Base-by-base conservation (phyloP, 305 asterid genomes). In the Fraxinus paxiana region DNA sequence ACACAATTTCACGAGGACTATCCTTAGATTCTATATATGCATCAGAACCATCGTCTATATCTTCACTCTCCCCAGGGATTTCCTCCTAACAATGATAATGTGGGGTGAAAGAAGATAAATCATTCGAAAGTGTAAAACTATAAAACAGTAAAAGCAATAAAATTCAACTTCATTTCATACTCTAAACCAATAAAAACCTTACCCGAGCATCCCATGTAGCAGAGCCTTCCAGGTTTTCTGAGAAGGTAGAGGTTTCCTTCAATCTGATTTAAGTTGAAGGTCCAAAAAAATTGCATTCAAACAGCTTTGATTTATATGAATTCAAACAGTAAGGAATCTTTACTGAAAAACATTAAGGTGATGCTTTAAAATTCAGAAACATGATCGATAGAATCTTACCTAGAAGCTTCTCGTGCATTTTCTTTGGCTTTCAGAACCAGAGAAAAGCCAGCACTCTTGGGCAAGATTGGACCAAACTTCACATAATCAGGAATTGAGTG, bases 361-460 rank as follows among this genome's bases (percentile, higher is more conserved):
- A 61, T 78, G 72, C 76, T 70, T 6, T 48, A 43, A 37, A 79
- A 51, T 46, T 67, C 56, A 46, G 28, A 31, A 79, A 43, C 26
- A 54, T 10, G 35, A 78, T 48, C 18, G 8, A 24, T 71, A 43
- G 79, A 28, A 9, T 75, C 75, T 61, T 18, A 90, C 97, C 95
- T 87, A 9, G 90, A 81, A 46, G 81, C 84, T 81, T 75, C 89
- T 24, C 79, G 67, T 8, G 86, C 43, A 30, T 80, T 83, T 28
- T 86, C 86, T 79, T 84, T 86, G 31, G 84, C 81, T 76, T 83
- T 85, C 76, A 85, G 31, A 24, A 88, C 84, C 0, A 89, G 91
- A 77, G 94, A 87, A 84, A 93, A 94, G 4, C 96, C 98, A 28
- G 98, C 97, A 59, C 93, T 90, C 85, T 88, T 92, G 5, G 97